These are phyloP conservation scores for Tetrapisispora arboricola DNA, from an alignment of 805 yeast species.

Conservation along the genomic window DNA sequence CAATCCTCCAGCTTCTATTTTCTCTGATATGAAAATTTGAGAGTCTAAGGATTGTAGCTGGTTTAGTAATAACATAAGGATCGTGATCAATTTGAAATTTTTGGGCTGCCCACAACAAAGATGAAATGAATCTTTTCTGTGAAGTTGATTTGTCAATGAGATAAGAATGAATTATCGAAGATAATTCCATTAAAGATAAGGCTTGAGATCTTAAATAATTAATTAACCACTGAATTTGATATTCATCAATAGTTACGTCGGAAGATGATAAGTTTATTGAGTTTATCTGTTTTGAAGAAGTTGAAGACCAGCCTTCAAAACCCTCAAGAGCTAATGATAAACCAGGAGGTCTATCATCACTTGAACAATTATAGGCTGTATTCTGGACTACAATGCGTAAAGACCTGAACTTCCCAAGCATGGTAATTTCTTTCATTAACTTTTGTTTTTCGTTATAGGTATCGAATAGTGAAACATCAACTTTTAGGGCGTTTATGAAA, in stretches of 20 bases:
- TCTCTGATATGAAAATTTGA: slow-evolving; percentile 65
- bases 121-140: slow-evolving; percentile 32
- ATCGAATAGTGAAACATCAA: slow-evolving; percentile 14
- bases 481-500: slow-evolving; percentile 15
- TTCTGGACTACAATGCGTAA: slow-evolving; percentile 10
- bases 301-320: slow-evolving; percentile 23
- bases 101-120: slow-evolving; percentile 39
- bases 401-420: slow-evolving; percentile 12
- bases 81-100: slow-evolving; percentile 57
- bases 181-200: slow-evolving; percentile 7
- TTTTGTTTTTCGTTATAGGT: slow-evolving; percentile 13
- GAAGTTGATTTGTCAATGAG: slow-evolving; percentile 8
- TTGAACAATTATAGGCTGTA: not conserved
- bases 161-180: slow-evolving; percentile 3
- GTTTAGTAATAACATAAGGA: slow-evolving; percentile 82
- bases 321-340: slow-evolving; percentile 21
- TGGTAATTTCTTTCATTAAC: slow-evolving; percentile 9
- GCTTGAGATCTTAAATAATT: slow-evolving; percentile 12
- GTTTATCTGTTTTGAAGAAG: slow-evolving; percentile 9
- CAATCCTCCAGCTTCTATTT: slow-evolving; percentile 79
- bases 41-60: slow-evolving; percentile 70
- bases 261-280: slow-evolving; percentile 25
- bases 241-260: slow-evolving; percentile 25
- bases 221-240: slow-evolving; percentile 30
- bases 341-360: slow-evolving; percentile 20